A percentile compares a stretch with the other conserved stretches of the same genome.
These are phyloP conservation scores for Tulasnella sp. DNA, from an alignment of 768 basidiomycete genomes.

Conservation along the genomic window DNA sequence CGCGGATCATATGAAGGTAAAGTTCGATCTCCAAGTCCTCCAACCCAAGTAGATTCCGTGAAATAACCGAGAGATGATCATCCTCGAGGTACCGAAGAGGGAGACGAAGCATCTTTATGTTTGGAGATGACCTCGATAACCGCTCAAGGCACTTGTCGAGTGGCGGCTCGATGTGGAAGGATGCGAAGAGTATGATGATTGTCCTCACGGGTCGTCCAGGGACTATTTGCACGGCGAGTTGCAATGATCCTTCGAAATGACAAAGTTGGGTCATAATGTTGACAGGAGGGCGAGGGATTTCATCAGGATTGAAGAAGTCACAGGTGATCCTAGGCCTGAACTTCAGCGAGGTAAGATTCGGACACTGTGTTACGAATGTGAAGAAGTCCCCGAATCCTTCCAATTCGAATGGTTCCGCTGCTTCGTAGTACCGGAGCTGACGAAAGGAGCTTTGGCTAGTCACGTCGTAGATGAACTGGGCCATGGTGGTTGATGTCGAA, in stretches of 20 bases:
- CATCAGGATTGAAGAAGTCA: neutral
- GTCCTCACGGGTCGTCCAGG: neutral
- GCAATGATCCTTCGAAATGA: neutral
- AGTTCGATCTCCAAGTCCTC: neutral
- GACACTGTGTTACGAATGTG: neutral
- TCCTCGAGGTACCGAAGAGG: neutral
- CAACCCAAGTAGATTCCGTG: neutral
- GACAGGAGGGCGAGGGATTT: neutral
- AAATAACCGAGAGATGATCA: neutral
- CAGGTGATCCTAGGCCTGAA: neutral
- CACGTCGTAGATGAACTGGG: neutral
- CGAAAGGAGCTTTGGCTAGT: neutral
- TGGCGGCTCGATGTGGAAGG: neutral
- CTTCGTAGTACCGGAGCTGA: neutral
- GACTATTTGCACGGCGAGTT: neutral
- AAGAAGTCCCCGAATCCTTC: neutral
- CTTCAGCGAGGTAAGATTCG: neutral
- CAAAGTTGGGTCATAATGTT: neutral
- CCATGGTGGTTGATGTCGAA: neutral
- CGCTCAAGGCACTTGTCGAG: neutral
- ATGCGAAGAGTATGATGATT: neutral
- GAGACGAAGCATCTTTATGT: neutral
- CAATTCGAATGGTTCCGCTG: neutral
- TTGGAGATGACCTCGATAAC: neutral
- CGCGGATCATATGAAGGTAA: neutral